Evolutionary conservation across 116 monocot species (phyloP).

Genomic region (Phalaenopsis hybrid): DNA sequence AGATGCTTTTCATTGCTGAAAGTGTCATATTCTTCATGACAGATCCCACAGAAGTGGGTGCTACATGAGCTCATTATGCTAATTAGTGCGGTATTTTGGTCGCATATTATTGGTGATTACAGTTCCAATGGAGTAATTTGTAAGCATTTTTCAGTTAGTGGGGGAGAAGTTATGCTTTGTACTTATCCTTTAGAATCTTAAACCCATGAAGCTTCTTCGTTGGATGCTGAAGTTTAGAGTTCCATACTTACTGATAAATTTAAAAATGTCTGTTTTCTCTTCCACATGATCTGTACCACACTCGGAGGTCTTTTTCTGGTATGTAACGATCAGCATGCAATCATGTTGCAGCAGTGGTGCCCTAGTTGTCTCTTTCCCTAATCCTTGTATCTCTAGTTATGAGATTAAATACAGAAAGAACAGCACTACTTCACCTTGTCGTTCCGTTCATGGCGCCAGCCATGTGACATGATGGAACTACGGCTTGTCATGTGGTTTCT

Average conservation of each 20-base stretch:
- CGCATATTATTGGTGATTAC: not conserved
- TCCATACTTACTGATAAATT: constrained; percentile 15
- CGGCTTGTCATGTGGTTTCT: not conserved
- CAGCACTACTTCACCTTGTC: not conserved
- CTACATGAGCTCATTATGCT: constrained; percentile 9
- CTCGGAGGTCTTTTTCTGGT: not conserved
- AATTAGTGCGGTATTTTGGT: not conserved
- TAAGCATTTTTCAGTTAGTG: not conserved
- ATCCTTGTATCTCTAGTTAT: too few species aligned
- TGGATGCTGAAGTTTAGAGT: constrained; percentile 2
- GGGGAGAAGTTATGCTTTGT: constrained; percentile 9
- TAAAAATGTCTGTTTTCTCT: not conserved
- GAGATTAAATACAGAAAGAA: too few species aligned
- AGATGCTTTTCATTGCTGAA: constrained; percentile 8
- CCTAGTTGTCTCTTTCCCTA: not conserved
- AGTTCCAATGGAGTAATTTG: constrained; percentile 4
- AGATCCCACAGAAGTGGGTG: constrained; percentile 8
- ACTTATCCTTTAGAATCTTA: constrained; percentile 4
- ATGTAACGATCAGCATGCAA: not conserved
- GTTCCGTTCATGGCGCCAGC: not conserved
- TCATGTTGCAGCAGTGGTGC: not conserved
- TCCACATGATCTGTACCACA: constrained; percentile 9
- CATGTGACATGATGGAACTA: not conserved
- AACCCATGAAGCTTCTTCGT: constrained; percentile 1
- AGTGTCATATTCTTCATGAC: constrained; percentile 4